Evolutionary conservation across 2,329 filamentous ascomycete genomes (phyloP).

Genomic region (Colletotrichum higginsianum): DNA sequence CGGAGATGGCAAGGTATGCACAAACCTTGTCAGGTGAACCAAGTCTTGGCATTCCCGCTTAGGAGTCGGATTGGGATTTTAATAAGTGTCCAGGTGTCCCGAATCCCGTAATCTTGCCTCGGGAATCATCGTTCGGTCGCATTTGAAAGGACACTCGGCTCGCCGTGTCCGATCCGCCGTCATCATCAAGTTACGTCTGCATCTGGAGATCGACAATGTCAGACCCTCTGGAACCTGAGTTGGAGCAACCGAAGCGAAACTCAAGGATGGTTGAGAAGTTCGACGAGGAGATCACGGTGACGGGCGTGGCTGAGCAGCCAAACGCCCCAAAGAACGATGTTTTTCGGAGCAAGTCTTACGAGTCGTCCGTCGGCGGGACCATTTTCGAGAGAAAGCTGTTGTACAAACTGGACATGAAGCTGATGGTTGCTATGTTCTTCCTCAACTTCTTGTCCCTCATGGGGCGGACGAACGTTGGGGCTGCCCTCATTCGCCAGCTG

Average conservation of each 20-base stretch:
- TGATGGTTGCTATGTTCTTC: slow-evolving; percentile 48
- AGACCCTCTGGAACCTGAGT: not conserved
- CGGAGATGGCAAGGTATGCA: not conserved
- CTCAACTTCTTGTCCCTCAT: slow-evolving; percentile 49
- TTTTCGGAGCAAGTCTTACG: slow-evolving; percentile 8
- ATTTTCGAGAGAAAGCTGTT: slow-evolving; percentile 49
- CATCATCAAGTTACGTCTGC: too few relatives aligned
- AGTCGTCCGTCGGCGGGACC: not conserved
- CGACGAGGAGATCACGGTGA: slow-evolving; percentile 6
- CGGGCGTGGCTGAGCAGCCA: not conserved
- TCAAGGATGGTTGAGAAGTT: slow-evolving; percentile 18
- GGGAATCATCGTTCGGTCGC: not conserved
- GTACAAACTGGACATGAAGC: slow-evolving; percentile 44
- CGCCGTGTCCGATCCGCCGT: not conserved
- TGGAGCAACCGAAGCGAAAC: slow-evolving; percentile 3
- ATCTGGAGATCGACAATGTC: not conserved
- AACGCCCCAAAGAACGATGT: slow-evolving; percentile 2
- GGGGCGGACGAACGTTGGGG: slow-evolving; percentile 48
- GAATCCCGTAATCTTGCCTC: not conserved
- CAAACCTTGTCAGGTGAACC: not conserved
- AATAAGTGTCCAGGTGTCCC: too few relatives aligned
- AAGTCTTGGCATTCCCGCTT: too few relatives aligned
- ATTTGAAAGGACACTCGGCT: not conserved
- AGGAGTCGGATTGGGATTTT: too few relatives aligned
- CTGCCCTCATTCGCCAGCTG: slow-evolving; percentile 46